Conservation (phyloP, 495 filamentous ascomycete genomes). For the Cudoniella acicularis region DNA sequence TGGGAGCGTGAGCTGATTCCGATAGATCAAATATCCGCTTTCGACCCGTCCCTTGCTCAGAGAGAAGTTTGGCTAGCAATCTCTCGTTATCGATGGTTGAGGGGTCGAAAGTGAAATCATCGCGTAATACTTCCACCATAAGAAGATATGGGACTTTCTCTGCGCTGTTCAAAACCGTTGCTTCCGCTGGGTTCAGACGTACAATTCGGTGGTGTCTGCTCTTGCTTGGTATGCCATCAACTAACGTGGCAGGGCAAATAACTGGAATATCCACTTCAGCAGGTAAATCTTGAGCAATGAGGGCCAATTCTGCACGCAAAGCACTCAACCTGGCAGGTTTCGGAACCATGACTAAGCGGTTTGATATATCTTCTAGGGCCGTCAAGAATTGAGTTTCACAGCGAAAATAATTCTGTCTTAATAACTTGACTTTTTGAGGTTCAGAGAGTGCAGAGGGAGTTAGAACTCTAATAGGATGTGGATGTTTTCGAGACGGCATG, state of each 20-base stretch:
- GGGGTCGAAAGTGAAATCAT: conserved; percentile 74
- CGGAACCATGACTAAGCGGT: conserved; percentile 67
- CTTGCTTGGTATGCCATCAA: conserved; percentile 57
- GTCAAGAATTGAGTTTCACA: conserved; percentile 68
- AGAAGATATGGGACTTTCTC: conserved; percentile 74
- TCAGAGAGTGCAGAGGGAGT: conserved; percentile 51
- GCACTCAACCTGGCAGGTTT: conserved; percentile 73
- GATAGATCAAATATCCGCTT: conserved; percentile 69
- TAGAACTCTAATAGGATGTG: conserved; percentile 42
- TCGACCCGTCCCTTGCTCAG: conserved; percentile 54
- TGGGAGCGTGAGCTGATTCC: conserved; percentile 37
- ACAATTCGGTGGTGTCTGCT: conserved; percentile 73
- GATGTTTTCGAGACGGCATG: conserved; percentile 38
- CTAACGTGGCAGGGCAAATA: conserved; percentile 64
- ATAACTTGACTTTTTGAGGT: conserved; percentile 55
- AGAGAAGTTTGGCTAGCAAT: conserved; percentile 54
- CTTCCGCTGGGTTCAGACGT: conserved; percentile 70
- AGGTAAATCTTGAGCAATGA: conserved; percentile 68
- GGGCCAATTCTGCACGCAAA: conserved; percentile 67
- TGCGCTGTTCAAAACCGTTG: conserved; percentile 73
- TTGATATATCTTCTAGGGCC: conserved; percentile 73
- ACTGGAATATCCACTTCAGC: conserved; percentile 75
- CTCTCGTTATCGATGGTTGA: conserved; percentile 59
- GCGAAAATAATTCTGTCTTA: conserved; percentile 71
- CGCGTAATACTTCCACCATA: conserved; percentile 70